Evolutionary conservation across 2,329 filamentous ascomycete genomes (phyloP), one percentile per base, ranked within the genome.

Genomic region (Arthrobotrys entomopaga): DNA sequence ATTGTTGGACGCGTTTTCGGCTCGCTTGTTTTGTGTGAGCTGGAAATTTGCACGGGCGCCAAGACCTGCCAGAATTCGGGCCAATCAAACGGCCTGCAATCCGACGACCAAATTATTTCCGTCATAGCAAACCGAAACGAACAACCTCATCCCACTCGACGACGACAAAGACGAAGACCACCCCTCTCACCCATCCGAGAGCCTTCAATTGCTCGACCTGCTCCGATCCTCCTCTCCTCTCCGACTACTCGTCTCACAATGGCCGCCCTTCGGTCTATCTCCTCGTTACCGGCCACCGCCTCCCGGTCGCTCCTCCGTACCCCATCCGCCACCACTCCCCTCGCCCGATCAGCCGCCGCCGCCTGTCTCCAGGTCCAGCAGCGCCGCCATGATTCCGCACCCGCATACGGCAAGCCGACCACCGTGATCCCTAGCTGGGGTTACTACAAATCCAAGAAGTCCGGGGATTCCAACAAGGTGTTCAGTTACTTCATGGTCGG

Each of bases 401-500:
- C 81, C 78, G 77, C 81, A 77, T 81, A 82, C 71, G 81, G 83
- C 77, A 81, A 81, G 77, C 80, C 85, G 59, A 87, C 86, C 79
- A 89, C 86, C 82, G 88, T 91, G 83, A 90, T 98, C 81, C 95
- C 95, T 79, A 89, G 91, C 84, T 98, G 96, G 84, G 88, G 88
- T 82, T 90, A 93, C 82, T 99, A 99, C 86, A 86, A 89, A 84
- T 90, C 87, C 83, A 89, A 88, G 82, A 84, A 85, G 78, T 84
- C 84, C 79, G 86, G 90, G 82, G 87, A 85, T 78, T 86, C 86
- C 80, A 97, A 96, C 85, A 90, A 93, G 86, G 85, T 96, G 79
- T 95, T 97, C 83, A 89, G 90, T 80, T 99, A 99, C 88, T 98
- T 99, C 85, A 97, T 98, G 92, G 95, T 97, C 78, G 95, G 95